phyloP scores from a whole-genome alignment of 192 early-diverging fungal genomes.

The Backusella liffmaniae region DNA sequence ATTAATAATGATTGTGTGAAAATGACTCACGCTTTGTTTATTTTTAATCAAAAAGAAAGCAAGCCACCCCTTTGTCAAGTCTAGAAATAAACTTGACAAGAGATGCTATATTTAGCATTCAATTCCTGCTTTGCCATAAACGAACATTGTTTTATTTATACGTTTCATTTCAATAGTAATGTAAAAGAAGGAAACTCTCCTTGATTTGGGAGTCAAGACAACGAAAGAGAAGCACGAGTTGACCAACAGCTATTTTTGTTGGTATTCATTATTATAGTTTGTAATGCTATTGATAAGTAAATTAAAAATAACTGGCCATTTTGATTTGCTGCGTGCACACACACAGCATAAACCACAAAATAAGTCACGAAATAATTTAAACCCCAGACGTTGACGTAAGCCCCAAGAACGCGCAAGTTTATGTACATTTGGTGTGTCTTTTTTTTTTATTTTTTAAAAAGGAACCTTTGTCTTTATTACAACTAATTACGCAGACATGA shows the following conservation, averaged over 20 bases:
- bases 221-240: neutral
- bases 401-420: slow-evolving; percentile 8
- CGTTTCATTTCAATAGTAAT: neutral
- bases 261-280: no score
- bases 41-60: neutral
- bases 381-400: neutral
- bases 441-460: neutral
- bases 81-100: neutral
- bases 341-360: neutral
- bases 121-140: neutral
- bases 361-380: neutral
- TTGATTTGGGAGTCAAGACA: neutral
- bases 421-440: neutral
- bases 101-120: neutral
- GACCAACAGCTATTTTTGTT: no score
- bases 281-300: no score
- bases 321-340: neutral
- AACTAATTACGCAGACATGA: slow-evolving; percentile 16
- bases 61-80: neutral
- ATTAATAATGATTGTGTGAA: neutral
- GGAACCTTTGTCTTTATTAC: neutral
- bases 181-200: neutral
- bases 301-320: no score
- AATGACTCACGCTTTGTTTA: neutral
- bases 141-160: neutral